A percentile compares a stretch with the other conserved stretches of the same genome.
Evolutionary conservation across 2,329 filamentous ascomycete species (phyloP).

Genomic region (Truncatella angustata): DNA sequence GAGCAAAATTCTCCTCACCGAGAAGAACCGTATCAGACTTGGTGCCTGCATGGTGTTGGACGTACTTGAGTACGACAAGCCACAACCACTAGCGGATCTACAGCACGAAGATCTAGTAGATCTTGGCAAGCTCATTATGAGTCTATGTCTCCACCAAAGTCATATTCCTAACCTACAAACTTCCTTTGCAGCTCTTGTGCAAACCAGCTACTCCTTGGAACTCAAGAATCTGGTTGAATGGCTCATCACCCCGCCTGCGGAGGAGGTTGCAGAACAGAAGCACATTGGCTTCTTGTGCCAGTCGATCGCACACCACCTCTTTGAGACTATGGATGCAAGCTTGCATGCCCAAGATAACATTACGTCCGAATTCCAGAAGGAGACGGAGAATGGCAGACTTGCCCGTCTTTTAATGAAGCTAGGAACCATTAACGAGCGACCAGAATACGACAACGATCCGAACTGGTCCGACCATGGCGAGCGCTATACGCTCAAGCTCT

Average conservation of each 20-base stretch:
- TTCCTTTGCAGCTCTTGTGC: slow-evolving; percentile 72
- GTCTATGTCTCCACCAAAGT: slow-evolving; percentile 70
- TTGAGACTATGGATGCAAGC: slow-evolving; percentile 71
- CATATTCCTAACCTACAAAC: slow-evolving; percentile 62
- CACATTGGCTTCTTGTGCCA: slow-evolving; percentile 76
- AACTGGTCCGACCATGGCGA: slow-evolving; percentile 92
- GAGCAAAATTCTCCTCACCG: slow-evolving; percentile 85
- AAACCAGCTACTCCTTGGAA: slow-evolving; percentile 69
- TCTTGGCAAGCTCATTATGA: slow-evolving; percentile 82
- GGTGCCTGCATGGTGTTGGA: slow-evolving; percentile 88
- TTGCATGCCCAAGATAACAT: slow-evolving; percentile 79
- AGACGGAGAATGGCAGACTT: slow-evolving; percentile 86
- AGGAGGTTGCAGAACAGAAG: slow-evolving; percentile 48
- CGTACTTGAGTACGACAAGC: slow-evolving; percentile 77
- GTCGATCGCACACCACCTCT: slow-evolving; percentile 75
- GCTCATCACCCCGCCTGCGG: slow-evolving; percentile 65
- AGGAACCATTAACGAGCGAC: slow-evolving; percentile 84
- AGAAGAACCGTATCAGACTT: slow-evolving; percentile 84
- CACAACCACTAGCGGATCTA: slow-evolving; percentile 67
- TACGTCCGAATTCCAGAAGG: slow-evolving; percentile 68
- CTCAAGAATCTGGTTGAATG: slow-evolving; percentile 78
- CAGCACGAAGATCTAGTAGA: slow-evolving; percentile 86
- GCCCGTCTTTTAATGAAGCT: slow-evolving; percentile 80
- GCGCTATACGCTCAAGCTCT: slow-evolving; percentile 88
- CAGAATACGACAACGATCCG: slow-evolving; percentile 74